Percentiles rank a stretch among this genome's conserved stretches.
Evolutionary conservation across 1,284 basidiomycete genomes (phyloP).

Genomic region (Schizopora paradoxa): DNA sequence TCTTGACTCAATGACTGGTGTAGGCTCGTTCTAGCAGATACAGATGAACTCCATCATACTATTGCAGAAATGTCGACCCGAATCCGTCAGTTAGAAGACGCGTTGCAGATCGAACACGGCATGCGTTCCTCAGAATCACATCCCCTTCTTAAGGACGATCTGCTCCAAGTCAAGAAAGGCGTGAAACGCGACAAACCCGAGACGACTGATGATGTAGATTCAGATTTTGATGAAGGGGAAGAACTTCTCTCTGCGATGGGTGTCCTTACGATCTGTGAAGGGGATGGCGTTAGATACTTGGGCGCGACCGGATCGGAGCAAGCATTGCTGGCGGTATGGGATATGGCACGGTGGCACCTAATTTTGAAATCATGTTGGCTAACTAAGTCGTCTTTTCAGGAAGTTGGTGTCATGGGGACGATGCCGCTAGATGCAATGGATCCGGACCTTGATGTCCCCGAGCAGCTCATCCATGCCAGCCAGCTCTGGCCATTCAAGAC

Average conservation of each 20-base stretch:
- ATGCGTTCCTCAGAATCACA: constrained; percentile 9
- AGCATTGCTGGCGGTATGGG: too few relatives aligned
- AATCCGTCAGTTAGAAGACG: constrained; percentile 18
- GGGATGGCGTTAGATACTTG: not conserved
- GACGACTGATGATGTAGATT: too few relatives aligned
- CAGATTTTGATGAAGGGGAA: too few relatives aligned
- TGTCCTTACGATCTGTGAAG: constrained; percentile 6
- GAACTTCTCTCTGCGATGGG: too few relatives aligned
- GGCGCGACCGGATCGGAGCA: constrained; percentile 6
- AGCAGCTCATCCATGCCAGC: constrained; percentile 5
- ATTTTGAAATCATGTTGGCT: too few relatives aligned
- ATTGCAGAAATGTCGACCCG: constrained; percentile 17
- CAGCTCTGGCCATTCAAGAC: constrained; percentile 8
- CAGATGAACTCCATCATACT: constrained; percentile 14
- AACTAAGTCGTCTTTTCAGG: too few relatives aligned
- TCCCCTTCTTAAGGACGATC: constrained; percentile 13
- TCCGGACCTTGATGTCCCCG: not conserved
- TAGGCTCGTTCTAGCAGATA: constrained; percentile 17
- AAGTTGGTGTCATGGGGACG: too few relatives aligned
- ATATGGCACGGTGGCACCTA: too few relatives aligned
- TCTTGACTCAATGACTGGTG: not conserved
- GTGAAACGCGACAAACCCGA: too few relatives aligned
- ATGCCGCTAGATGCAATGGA: not conserved
- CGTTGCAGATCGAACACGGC: constrained; percentile 13
- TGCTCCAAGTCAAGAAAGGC: constrained; percentile 12